Conservation (phyloP, 371 early-diverging fungal genomes). For the Syncephalastrum racemosum region DNA sequence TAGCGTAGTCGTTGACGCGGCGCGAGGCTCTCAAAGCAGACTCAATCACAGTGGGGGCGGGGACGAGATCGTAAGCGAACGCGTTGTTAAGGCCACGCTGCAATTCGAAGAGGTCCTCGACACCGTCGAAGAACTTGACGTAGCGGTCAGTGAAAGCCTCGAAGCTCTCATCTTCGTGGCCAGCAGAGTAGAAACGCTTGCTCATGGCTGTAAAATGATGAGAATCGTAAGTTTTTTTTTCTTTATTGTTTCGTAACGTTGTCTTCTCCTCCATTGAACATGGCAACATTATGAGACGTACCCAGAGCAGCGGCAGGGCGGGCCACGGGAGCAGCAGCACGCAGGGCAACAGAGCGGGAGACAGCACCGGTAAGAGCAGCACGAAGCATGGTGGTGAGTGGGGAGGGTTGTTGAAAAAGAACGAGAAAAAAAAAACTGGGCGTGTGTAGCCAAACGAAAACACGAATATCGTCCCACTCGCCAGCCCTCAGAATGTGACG, state of each 20-base stretch:
- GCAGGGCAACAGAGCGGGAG: slow-evolving; percentile 35
- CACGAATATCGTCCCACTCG: too few relatives aligned
- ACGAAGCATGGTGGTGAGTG: slow-evolving; percentile 50
- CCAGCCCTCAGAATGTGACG: too few relatives aligned
- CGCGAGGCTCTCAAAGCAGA: slow-evolving; percentile 89
- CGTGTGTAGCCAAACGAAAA: too few relatives aligned
- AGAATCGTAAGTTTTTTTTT: slow-evolving; percentile 5
- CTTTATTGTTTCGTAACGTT: background rate
- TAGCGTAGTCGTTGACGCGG: slow-evolving; percentile 90
- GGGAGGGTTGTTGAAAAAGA: slow-evolving; percentile 30
- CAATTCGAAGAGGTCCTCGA: slow-evolving; percentile 94
- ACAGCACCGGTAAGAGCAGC: slow-evolving; percentile 46
- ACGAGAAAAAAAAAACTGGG: slow-evolving; percentile 9
- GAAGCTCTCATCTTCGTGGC: slow-evolving; percentile 75
- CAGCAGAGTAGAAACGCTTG: slow-evolving; percentile 64
- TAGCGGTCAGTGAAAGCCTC: slow-evolving; percentile 82
- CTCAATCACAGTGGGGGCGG: slow-evolving; percentile 82
- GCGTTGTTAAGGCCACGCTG: slow-evolving; percentile 96
- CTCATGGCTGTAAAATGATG: slow-evolving; percentile 28
- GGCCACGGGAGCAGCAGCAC: slow-evolving; percentile 28
- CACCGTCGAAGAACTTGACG: slow-evolving; percentile 85
- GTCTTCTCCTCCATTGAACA: background rate
- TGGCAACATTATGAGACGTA: slow-evolving; percentile 7
- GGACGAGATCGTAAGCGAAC: slow-evolving; percentile 95
- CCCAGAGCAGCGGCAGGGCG: slow-evolving; percentile 18